A percentile compares a stretch with the other conserved stretches of the same genome.
phyloP scores from a whole-genome alignment of 495 filamentous ascomycete genomes.

The Glutinoglossum americanum region DNA sequence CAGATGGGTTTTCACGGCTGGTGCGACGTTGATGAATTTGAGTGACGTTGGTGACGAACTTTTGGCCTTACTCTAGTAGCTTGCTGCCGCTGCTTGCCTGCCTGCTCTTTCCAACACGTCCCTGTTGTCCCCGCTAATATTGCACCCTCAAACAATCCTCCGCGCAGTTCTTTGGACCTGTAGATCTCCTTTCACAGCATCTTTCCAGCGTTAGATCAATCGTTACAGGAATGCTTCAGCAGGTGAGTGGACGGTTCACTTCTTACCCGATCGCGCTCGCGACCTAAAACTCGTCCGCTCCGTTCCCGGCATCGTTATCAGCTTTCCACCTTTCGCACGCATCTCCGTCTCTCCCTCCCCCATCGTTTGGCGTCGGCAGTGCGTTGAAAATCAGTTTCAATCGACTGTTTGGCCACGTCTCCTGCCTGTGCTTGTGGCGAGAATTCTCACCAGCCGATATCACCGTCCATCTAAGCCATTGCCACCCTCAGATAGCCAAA shows the following conservation, averaged over 20 bases:
- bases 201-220: background rate
- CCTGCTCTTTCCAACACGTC: background rate
- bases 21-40: background rate
- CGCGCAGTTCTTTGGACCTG: background rate
- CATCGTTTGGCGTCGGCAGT: background rate
- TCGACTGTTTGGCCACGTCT: background rate
- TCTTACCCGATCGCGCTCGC: background rate
- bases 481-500: background rate
- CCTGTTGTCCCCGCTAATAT: background rate
- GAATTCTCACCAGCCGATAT: background rate
- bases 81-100: background rate
- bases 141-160: background rate
- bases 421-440: background rate
- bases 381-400: background rate
- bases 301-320: background rate
- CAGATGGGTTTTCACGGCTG: background rate
- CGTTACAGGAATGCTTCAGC: conserved; percentile 2
- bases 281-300: background rate
- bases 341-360: background rate
- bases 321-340: background rate
- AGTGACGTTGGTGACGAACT: background rate
- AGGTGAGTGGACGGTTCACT: background rate
- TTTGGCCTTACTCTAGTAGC: background rate
- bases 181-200: background rate
- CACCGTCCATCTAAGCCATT: background rate